Evolutionary conservation across 1,284 basidiomycete genomes (phyloP), one percentile per base, ranked within the genome.

Genomic region (Exsudoporus floridanus): DNA sequence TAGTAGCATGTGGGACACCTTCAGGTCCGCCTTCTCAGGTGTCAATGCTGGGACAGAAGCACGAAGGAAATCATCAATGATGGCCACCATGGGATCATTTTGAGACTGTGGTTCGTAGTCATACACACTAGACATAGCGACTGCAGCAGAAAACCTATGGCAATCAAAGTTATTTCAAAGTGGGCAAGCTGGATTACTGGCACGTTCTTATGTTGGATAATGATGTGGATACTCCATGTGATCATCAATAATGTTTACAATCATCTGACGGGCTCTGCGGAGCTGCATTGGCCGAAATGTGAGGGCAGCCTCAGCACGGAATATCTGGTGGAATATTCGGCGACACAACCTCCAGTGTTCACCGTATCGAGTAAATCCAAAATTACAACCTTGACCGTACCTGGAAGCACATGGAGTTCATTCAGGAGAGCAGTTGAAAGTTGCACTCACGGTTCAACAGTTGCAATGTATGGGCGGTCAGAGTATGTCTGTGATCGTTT

Each of bases 401-500:
- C 55, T 57, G 19, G 5, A 25, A 12, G n/a, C 3, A 37, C 4
- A 7, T 30, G 40, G 10, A 1, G n/a, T 27, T 2, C 25, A 2
- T 18, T 48, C 3, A 13, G 5, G 14, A 16, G 14, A 34, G n/a
- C n/a, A 2, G 5, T 18, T 7, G n/a, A 21, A 21, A 16, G 5
- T 12, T 3, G 3, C 5, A 46, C 56, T 40, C 28, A 59, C 56
- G 45, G 52, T 1, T 28, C 41, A 14, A 40, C 2, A 4, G 55
- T 60, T 7, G 51, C 40, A 5, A 58, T n/a, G n/a, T 49, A 50
- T 0, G 60, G 60, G 6, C 54, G 56, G 13, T 61, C 53, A 1
- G 59, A 61, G 37, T 57, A 57, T 31, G 53, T 57, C 4, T 37
- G 45, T 4, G 60, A 60, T 42, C 60, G 51, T 31, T 62, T 61